Evolutionary conservation across 805 yeast genomes (phyloP).

Genomic region (Ogataea trehaloabstinens): DNA sequence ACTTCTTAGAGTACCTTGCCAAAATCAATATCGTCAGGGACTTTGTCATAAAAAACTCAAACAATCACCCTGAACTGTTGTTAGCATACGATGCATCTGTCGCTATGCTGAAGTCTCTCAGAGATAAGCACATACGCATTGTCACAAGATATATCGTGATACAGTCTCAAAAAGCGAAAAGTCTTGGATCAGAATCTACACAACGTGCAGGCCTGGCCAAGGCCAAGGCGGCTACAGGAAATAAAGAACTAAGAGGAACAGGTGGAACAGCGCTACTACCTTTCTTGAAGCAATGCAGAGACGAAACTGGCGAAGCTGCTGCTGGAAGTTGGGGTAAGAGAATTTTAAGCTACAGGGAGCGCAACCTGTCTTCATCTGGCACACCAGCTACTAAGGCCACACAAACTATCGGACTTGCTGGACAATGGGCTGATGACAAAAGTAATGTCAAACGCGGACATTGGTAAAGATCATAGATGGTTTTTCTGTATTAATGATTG

Average conservation of each 20-base stretch:
- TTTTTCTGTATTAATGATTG: neutral
- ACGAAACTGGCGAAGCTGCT: slow-evolving; percentile 92
- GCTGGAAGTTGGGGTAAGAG: slow-evolving; percentile 91
- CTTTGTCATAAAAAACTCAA: slow-evolving; percentile 48
- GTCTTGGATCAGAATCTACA: slow-evolving; percentile 51
- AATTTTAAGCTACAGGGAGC: slow-evolving; percentile 46
- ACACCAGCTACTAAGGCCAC: slow-evolving; percentile 6
- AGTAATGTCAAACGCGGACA: slow-evolving; percentile 28
- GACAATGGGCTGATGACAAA: slow-evolving; percentile 29
- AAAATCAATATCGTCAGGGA: slow-evolving; percentile 59
- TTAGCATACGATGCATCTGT: slow-evolving; percentile 84
- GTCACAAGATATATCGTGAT: slow-evolving; percentile 83
- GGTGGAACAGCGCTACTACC: slow-evolving; percentile 94
- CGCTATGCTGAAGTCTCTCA: slow-evolving; percentile 81
- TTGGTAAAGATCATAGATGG: no score
- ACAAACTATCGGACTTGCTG: slow-evolving; percentile 30
- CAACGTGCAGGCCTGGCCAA: slow-evolving; percentile 67
- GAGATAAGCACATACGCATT: slow-evolving; percentile 91
- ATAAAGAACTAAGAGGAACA: slow-evolving; percentile 71
- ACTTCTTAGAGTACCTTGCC: slow-evolving; percentile 63
- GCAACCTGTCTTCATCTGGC: slow-evolving; percentile 13
- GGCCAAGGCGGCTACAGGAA: slow-evolving; percentile 32
- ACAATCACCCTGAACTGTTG: slow-evolving; percentile 51
- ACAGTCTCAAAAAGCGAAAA: slow-evolving; percentile 62
- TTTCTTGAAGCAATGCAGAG: slow-evolving; percentile 91